Percentiles rank a stretch among this genome's conserved stretches.
phyloP scores from a whole-genome alignment of 805 yeast genomes.

The Suhomyces prunicola region DNA sequence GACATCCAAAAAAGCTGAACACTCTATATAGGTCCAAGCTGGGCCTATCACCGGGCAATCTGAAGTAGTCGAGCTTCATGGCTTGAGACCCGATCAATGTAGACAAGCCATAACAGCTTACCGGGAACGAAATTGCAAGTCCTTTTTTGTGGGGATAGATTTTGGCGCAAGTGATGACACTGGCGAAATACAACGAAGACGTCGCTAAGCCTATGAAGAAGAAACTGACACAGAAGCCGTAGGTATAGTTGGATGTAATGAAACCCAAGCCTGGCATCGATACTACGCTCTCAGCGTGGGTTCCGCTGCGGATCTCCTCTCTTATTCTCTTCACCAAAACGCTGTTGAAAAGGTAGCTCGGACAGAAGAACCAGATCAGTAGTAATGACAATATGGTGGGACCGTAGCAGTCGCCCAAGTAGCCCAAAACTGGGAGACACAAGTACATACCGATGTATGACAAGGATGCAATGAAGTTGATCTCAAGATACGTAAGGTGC shows the following conservation, averaged over 20 bases:
- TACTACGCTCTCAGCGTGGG: not conserved
- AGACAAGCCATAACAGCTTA: constrained; percentile 81
- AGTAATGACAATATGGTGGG: constrained; percentile 67
- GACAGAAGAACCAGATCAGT: constrained; percentile 58
- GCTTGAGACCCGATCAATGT: constrained; percentile 71
- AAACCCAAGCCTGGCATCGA: not conserved
- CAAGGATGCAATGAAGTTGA: constrained; percentile 70
- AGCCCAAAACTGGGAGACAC: constrained; percentile 78
- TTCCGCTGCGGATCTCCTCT: not conserved
- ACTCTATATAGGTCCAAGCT: constrained; percentile 48
- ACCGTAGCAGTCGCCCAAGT: constrained; percentile 81
- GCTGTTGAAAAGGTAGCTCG: constrained; percentile 56
- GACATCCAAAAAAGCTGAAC: constrained; percentile 48
- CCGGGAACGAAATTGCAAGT: constrained; percentile 83
- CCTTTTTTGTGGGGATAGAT: constrained; percentile 76
- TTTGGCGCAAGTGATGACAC: constrained; percentile 77
- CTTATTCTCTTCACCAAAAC: constrained; percentile 13
- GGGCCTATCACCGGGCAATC: constrained; percentile 18
- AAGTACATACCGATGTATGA: constrained; percentile 81
- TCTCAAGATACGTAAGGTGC: constrained; percentile 58
- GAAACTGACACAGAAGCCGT: constrained; percentile 46
- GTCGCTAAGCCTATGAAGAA: constrained; percentile 68
- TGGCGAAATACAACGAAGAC: constrained; percentile 66
- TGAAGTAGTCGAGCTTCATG: constrained; percentile 42
- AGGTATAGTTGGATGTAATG: constrained; percentile 9